phyloP scores from a whole-genome alignment of 2,329 filamentous ascomycete species.

The Fusarium metavorans region DNA sequence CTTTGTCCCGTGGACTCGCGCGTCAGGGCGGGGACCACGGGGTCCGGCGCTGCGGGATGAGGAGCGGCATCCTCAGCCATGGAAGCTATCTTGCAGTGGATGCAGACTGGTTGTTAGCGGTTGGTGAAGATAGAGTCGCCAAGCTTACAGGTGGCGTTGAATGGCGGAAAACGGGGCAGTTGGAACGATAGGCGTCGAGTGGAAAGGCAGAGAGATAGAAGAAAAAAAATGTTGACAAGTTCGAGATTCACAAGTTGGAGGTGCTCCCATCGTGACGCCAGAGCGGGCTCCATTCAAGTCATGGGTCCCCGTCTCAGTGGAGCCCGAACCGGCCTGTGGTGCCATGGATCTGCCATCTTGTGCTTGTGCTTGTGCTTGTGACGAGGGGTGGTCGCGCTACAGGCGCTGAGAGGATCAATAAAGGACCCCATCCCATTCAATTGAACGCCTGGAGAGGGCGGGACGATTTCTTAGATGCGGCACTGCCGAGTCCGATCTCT shows the following conservation, averaged over 20 bases:
- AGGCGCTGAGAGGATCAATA: slow-evolving; percentile 1
- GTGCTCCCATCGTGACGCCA: not conserved
- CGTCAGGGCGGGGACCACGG: slow-evolving; percentile 16
- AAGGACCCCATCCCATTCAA: not conserved
- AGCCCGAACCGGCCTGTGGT: not conserved
- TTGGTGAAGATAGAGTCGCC: not conserved
- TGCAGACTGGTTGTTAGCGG: not conserved
- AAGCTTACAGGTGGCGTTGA: not conserved
- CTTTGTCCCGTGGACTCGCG: slow-evolving; percentile 23
- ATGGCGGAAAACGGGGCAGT: not conserved
- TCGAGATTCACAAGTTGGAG: not conserved
- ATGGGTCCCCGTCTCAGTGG: not conserved
- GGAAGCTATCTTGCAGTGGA: not conserved
- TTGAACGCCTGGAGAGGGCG: not conserved
- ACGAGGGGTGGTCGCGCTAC: not conserved
- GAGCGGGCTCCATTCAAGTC: not conserved
- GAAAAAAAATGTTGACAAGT: not conserved
- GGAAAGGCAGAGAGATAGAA: not conserved
- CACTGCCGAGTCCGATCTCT: slow-evolving; percentile 8
- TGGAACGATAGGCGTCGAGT: not conserved
- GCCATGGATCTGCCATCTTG: not conserved
- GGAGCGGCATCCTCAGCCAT: slow-evolving; percentile 13
- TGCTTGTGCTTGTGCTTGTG: slow-evolving; percentile 4
- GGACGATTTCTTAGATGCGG: not conserved
- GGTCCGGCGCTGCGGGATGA: slow-evolving; percentile 8